Evolutionary conservation across 768 basidiomycete genomes (phyloP).

Genomic region (Holtermanniella nyarrowii): DNA sequence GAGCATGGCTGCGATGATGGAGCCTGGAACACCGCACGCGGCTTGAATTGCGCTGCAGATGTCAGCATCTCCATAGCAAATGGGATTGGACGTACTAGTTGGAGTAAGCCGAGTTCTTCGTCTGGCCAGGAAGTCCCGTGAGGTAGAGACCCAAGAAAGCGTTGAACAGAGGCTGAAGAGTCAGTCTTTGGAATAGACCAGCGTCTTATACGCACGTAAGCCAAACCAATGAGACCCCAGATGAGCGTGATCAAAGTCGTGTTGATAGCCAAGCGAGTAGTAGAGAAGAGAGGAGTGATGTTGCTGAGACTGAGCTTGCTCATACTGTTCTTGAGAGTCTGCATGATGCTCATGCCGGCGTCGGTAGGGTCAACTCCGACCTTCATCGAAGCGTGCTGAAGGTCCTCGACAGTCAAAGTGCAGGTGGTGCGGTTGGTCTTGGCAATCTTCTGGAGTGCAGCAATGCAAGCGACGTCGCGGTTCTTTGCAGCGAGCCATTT

Average conservation of each 20-base stretch:
- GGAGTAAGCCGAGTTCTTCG: slow-evolving; percentile 45
- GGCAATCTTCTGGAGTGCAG: slow-evolving; percentile 56
- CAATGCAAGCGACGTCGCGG: slow-evolving; percentile 52
- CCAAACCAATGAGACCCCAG: slow-evolving; percentile 63
- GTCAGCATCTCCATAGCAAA: too few relatives aligned
- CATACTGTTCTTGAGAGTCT: slow-evolving; percentile 7
- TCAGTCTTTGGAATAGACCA: not conserved
- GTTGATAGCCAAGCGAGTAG: slow-evolving; percentile 55
- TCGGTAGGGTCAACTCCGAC: slow-evolving; percentile 8
- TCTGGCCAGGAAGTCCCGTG: slow-evolving; percentile 44
- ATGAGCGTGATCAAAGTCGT: slow-evolving; percentile 51
- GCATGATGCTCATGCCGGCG: slow-evolving; percentile 4
- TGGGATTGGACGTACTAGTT: not conserved
- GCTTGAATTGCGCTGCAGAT: slow-evolving; percentile 50
- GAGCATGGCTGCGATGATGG: slow-evolving; percentile 58
- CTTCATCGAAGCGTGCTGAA: slow-evolving; percentile 29
- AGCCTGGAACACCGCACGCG: slow-evolving; percentile 58
- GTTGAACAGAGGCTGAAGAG: slow-evolving; percentile 9
- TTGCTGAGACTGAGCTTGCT: slow-evolving; percentile 38
- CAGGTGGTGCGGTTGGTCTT: slow-evolving; percentile 50
- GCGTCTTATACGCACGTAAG: slow-evolving; percentile 49
- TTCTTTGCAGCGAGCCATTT: slow-evolving; percentile 61
- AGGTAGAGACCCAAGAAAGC: slow-evolving; percentile 40
- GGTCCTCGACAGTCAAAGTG: slow-evolving; percentile 49
- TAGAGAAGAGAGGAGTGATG: slow-evolving; percentile 55